phyloP scores from a whole-genome alignment of 2,329 filamentous ascomycete species.

The Fusarium sp. region DNA sequence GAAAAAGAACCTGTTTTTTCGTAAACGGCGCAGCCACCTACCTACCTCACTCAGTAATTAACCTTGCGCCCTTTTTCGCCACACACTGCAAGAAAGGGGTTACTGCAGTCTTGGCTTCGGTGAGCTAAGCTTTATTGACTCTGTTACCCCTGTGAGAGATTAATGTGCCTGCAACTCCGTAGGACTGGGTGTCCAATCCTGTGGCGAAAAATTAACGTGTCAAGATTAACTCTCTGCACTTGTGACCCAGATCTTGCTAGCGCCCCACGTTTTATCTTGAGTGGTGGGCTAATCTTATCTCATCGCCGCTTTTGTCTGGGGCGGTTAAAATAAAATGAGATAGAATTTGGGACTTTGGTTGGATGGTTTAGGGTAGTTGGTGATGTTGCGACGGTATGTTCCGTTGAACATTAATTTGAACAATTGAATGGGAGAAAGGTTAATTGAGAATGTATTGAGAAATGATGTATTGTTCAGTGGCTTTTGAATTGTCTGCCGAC shows the following conservation, averaged over 20 bases:
- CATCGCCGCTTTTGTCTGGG: not conserved
- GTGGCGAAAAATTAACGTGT: slow-evolving; percentile 10
- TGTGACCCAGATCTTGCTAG: not conserved
- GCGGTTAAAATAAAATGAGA: not conserved
- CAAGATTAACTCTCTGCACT: slow-evolving; percentile 21
- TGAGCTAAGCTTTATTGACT: slow-evolving; percentile 11
- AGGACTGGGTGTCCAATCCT: slow-evolving; percentile 1
- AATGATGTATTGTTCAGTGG: not conserved
- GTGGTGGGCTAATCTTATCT: not conserved
- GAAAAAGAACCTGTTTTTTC: not conserved
- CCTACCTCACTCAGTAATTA: not conserved
- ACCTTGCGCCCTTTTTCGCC: not conserved
- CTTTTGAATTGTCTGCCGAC: not conserved
- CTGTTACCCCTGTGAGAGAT: not conserved
- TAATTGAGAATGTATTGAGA: not conserved
- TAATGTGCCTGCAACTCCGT: not conserved
- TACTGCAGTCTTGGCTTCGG: not conserved
- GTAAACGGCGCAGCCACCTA: not conserved
- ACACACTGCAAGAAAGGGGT: not conserved
- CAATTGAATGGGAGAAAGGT: not conserved
- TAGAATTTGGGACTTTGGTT: not conserved
- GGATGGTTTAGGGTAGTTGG: not conserved
- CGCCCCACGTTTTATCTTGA: slow-evolving; percentile 3
- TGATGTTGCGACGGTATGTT: not conserved
- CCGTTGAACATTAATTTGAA: not conserved